These are phyloP conservation scores for Mycena sanguinolenta DNA, from an alignment of 768 basidiomycete species.

Conservation along the genomic window DNA sequence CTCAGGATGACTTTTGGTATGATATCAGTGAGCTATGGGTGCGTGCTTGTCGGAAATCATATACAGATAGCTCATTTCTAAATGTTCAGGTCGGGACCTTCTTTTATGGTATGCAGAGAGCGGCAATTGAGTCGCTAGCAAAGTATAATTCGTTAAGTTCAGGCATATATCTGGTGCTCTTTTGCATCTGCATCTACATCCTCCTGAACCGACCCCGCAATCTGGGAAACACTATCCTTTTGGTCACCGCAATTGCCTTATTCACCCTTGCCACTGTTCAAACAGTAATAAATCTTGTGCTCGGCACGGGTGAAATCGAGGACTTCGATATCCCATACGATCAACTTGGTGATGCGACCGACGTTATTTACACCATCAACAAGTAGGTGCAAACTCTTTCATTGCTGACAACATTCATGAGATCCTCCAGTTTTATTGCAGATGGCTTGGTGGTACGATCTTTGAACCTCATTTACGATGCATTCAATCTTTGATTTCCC, in stretches of 20 bases:
- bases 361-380: conserved; percentile 47
- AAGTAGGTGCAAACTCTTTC: conserved; percentile 43
- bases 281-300: conserved; percentile 44
- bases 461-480: neutral
- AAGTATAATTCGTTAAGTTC: neutral
- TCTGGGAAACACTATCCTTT: conserved; percentile 42
- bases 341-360: conserved; percentile 42
- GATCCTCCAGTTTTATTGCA: conserved; percentile 43
- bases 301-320: conserved; percentile 44
- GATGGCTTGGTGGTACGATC: conserved; percentile 46
- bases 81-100: conserved; percentile 16
- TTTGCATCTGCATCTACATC: conserved; percentile 47
- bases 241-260: conserved; percentile 45
- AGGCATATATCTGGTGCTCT: conserved; percentile 47
- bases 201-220: conserved; percentile 38
- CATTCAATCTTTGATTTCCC: neutral
- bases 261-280: conserved; percentile 47
- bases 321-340: conserved; percentile 42
- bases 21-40: conserved; percentile 19
- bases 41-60: neutral
- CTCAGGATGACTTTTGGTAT: conserved; percentile 11
- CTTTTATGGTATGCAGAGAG: conserved; percentile 13
- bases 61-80: neutral
- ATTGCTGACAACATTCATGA: neutral
- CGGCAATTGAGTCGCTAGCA: no score